Base-by-base conservation (phyloP, 2,329 filamentous ascomycete species). In the Phialocephala subalpina region DNA sequence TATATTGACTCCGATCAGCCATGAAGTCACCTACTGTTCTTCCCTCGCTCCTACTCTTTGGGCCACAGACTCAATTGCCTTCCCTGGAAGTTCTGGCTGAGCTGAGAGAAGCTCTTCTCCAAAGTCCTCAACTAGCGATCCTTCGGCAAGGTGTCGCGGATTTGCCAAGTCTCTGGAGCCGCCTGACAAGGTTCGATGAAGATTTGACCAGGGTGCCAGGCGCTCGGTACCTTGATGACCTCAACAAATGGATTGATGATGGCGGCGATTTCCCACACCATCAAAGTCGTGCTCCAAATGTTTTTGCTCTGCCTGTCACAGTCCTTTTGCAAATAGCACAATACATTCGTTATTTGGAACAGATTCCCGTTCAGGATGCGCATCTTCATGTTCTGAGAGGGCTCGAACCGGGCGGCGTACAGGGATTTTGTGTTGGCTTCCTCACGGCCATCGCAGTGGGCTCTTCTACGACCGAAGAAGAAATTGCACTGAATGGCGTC, bases 351-450 rank as follows among this genome's bases (percentile, higher is more conserved):
- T 62, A 62, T 33, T 16, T 62, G 47, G 22, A 25, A 3, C 29
- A 56, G 22, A 6, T 47, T 25, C 45, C 2, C 45, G 6, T 11
- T 9, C 11, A 9, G 3, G 22, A 22, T 49, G 11, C 4, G 8
- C 20, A 63, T 35, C 5, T 9, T 22, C 22, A 22, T 8, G 14
- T 63, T 7, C 35, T 62, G 8, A 12, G 29, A 36, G 16, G 27
- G 8, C 36, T 59, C 5, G 27, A 38, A n/a, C 14, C 11, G 1
- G 60, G 59, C 22, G 69, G 66, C 18, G 25, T 68, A 8, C 70
- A 72, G 60, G 70, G 70, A 3, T 71, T 71, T 29, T 72, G 70
- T 38, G 61, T 60, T 49, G 70, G 70, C 14, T 63, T 71, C 35
- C 38, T 72, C 6, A 62, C 52, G 9, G 70, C 70, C 49, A 25